Conservation (phyloP, 1,139 yeast species). For the Groenewaldozyma auringiensis region DNA sequence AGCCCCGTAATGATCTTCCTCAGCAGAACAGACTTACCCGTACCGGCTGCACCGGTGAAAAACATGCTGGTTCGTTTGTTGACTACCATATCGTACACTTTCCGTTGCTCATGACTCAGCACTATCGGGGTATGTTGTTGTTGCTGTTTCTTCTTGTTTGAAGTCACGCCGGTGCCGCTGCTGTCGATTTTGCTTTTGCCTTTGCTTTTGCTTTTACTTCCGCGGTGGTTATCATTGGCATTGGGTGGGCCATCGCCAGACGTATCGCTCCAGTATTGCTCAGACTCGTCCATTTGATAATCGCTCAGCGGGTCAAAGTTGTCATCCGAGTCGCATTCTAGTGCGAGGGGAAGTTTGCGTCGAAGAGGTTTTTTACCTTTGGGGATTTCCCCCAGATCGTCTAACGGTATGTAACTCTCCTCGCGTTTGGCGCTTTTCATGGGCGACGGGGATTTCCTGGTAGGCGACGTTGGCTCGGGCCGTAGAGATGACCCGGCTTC, state of each 20-base stretch:
- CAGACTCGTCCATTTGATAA: not conserved
- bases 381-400: not conserved
- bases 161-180: not conserved
- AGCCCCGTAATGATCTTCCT: conserved; percentile 61
- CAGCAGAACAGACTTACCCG: conserved; percentile 33
- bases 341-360: not conserved
- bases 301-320: not conserved
- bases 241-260: not conserved
- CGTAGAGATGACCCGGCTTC: not conserved
- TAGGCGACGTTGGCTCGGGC: not conserved
- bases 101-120: conserved; percentile 61
- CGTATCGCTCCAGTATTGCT: not conserved
- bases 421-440: not conserved
- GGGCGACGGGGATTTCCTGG: not conserved
- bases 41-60: conserved; percentile 28
- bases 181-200: conserved; percentile 1
- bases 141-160: not conserved
- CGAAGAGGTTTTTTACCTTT: not conserved
- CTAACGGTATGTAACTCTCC: not conserved
- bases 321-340: not conserved
- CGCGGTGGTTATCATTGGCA: conserved; percentile 2
- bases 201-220: no score
- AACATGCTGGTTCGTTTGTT: conserved; percentile 46
- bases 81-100: conserved; percentile 56
- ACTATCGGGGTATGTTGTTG: conserved; percentile 16